A percentile compares a stretch with the other conserved stretches of the same genome.
Evolutionary conservation across 225 moss, liverwort and hornwort genomes (phyloP).

Genomic region (Straminergon stramineum): DNA sequence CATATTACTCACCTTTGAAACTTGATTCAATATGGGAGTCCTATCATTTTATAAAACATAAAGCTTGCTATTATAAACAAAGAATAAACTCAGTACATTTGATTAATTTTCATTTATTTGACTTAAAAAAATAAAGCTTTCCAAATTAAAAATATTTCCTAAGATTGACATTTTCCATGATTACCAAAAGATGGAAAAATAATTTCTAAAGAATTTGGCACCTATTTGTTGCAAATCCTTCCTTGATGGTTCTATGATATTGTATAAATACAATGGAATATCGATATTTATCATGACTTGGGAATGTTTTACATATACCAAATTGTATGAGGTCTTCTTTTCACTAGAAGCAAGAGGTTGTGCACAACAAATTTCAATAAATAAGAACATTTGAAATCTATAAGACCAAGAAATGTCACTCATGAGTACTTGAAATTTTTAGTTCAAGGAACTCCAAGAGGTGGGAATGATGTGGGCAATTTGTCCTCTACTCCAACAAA

Average conservation of each 20-base stretch:
- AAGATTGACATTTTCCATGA: accelerated
- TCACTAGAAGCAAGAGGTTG: accelerated
- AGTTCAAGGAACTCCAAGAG: accelerated
- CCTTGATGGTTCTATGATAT: accelerated
- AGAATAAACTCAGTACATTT: accelerated
- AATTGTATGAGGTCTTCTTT: background rate
- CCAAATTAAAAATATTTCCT: background rate
- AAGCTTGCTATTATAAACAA: background rate
- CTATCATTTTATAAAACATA: background rate
- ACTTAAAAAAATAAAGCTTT: background rate
- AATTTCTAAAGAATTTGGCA: background rate
- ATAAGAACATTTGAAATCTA: background rate
- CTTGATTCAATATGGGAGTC: background rate
- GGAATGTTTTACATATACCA: background rate
- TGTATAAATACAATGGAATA: background rate
- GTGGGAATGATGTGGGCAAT: background rate
- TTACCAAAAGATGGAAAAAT: background rate
- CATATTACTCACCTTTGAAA: background rate
- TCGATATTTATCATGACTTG: background rate
- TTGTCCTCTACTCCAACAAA: accelerated
- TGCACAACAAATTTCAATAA: background rate
- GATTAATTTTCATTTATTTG: background rate
- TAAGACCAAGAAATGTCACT: background rate
- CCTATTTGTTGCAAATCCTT: background rate
- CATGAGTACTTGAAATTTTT: background rate